Evolutionary conservation across 768 basidiomycete species (phyloP).

Genomic region (Pholiota conissans): DNA sequence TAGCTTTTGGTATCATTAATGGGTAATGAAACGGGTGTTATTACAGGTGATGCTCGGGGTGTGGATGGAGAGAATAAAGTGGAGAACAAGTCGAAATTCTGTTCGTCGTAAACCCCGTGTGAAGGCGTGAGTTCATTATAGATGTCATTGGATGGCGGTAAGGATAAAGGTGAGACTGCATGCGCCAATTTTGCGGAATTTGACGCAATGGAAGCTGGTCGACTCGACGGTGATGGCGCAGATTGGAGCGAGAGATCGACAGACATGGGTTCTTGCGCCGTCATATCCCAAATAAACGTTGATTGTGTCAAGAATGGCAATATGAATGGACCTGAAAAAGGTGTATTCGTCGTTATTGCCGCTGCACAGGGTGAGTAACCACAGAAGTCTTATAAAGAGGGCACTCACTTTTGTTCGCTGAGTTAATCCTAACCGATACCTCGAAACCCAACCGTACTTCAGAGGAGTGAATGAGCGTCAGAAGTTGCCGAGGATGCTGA

Average conservation of each 20-base stretch:
- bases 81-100: not conserved
- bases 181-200: not conserved
- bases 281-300: not conserved
- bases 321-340: not conserved
- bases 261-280: not conserved
- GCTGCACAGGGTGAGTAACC: too few species aligned
- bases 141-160: not conserved
- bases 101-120: not conserved
- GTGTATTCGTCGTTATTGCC: too few species aligned
- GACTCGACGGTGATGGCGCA: not conserved
- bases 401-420: too few species aligned
- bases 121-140: not conserved
- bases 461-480: too few species aligned
- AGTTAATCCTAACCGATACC: too few species aligned
- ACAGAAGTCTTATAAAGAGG: too few species aligned
- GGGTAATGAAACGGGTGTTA: slow-evolving; percentile 6
- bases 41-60: slow-evolving; percentile 34
- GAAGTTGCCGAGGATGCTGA: too few species aligned
- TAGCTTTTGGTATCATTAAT: not conserved
- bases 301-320: not conserved
- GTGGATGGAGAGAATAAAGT: slow-evolving; percentile 36
- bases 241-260: not conserved
- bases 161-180: not conserved
- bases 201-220: not conserved
- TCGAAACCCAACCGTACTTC: too few species aligned